A percentile compares a stretch with the other conserved stretches of the same genome.
Conservation (phyloP, 1,139 yeast species). For the Yamadazyma conglobata region DNA sequence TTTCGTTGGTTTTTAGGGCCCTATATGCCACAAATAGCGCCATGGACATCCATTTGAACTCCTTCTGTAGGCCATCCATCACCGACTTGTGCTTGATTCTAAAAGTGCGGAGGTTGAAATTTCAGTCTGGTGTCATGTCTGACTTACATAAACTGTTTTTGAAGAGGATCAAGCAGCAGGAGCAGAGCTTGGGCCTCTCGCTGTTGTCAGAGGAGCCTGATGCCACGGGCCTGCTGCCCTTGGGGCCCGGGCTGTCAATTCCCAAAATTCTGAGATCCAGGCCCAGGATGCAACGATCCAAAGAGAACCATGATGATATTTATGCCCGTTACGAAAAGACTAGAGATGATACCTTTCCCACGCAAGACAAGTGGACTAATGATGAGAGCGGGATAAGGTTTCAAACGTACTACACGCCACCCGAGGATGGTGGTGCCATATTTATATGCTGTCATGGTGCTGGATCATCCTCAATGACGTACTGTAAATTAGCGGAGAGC, state of each 20-base stretch:
- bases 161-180: constrained; percentile 37
- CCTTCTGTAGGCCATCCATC: constrained; percentile 16
- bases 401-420: constrained; percentile 60
- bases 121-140: constrained; percentile 31
- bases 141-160: constrained; percentile 41
- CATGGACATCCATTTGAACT: constrained; percentile 35
- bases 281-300: constrained; percentile 4
- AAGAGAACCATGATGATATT: constrained; percentile 24
- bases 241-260: no score
- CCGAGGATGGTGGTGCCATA: constrained; percentile 33
- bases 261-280: neutral
- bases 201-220: constrained; percentile 28
- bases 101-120: neutral
- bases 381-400: constrained; percentile 18
- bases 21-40: constrained; percentile 41
- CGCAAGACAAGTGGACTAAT: constrained; percentile 13
- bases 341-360: constrained; percentile 12
- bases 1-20: constrained; percentile 55
- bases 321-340: constrained; percentile 5
- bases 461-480: constrained; percentile 82
- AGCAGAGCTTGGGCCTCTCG: constrained; percentile 32
- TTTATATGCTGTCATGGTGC: constrained; percentile 91
- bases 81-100: neutral
- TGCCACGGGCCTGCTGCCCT: no score
- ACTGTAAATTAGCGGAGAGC: constrained; percentile 50